A percentile compares a stretch with the other conserved stretches of the same genome.
Evolutionary conservation across 2,329 filamentous ascomycete species (phyloP).

Genomic region (Pseudogymnoascus sp.): DNA sequence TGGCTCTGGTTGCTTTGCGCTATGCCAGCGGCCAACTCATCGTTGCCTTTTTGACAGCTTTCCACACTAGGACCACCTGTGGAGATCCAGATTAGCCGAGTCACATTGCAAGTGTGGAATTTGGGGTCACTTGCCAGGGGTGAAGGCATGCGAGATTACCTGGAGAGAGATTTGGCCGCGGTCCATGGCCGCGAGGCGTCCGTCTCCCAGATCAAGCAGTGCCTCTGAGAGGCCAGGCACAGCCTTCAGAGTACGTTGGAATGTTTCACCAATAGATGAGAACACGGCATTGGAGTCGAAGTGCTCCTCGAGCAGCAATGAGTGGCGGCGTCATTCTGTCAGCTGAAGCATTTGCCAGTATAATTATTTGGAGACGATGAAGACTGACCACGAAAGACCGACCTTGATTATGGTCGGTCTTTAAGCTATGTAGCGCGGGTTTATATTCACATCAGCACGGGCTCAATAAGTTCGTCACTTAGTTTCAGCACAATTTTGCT

Average conservation of each 20-base stretch:
- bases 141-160: conserved; percentile 25
- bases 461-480: neutral
- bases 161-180: conserved; percentile 20
- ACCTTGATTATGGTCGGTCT: neutral
- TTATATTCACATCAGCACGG: neutral
- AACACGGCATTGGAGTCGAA: conserved; percentile 13
- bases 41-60: conserved; percentile 22
- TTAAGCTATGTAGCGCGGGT: neutral
- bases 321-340: conserved; percentile 19
- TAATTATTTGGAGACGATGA: neutral
- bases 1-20: conserved; percentile 20
- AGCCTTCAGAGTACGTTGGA: conserved; percentile 17
- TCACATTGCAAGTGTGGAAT: neutral
- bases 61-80: neutral
- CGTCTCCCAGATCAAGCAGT: conserved; percentile 14
- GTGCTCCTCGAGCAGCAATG: conserved; percentile 38
- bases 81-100: neutral
- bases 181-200: conserved; percentile 23
- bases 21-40: conserved; percentile 26
- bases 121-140: neutral
- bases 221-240: neutral
- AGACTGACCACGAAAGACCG: neutral
- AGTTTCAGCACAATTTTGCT: neutral
- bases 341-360: neutral
- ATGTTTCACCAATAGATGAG: conserved; percentile 21